phyloP scores from a whole-genome alignment of 495 filamentous ascomycete genomes.

The Penicillium pulvis region DNA sequence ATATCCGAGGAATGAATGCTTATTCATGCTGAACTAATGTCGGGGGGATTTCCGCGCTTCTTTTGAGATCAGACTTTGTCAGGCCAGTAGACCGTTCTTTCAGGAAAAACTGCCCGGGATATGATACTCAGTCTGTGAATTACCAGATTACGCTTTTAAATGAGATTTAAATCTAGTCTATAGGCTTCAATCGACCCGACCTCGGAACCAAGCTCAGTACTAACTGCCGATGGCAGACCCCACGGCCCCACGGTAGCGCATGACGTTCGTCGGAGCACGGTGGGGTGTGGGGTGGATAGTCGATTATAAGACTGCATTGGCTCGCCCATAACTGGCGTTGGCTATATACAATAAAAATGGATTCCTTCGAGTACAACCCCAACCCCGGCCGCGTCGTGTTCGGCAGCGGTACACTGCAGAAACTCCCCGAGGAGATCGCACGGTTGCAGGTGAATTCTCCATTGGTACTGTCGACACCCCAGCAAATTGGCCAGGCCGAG shows the following conservation, averaged over 20 bases:
- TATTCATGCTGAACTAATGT: conserved; percentile 24
- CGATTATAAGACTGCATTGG: conserved; percentile 28
- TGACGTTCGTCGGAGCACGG: conserved; percentile 23
- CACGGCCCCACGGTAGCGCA: conserved; percentile 34
- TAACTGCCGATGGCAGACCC: conserved; percentile 32
- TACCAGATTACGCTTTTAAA: neutral
- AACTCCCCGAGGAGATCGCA: conserved; percentile 60
- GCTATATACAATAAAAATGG: conserved; percentile 35
- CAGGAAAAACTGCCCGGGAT: neutral
- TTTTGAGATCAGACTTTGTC: neutral
- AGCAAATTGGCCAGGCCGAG: conserved; percentile 56
- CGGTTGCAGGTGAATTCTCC: conserved; percentile 57
- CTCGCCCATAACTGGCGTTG: conserved; percentile 1
- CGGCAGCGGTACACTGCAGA: conserved; percentile 60
- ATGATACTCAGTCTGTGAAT: neutral
- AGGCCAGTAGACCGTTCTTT: neutral
- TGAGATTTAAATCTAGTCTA: neutral
- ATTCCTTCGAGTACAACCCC: conserved; percentile 62
- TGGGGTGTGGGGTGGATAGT: conserved; percentile 34
- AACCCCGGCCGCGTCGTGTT: conserved; percentile 64
- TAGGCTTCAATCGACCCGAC: neutral
- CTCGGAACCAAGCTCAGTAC: conserved; percentile 18
- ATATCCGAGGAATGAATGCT: conserved; percentile 20
- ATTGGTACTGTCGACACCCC: conserved; percentile 60
- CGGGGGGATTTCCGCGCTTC: conserved; percentile 20